Evolutionary conservation across 352 stramenopile species (phyloP).

Genomic region (Phytophthora pluvialis): DNA sequence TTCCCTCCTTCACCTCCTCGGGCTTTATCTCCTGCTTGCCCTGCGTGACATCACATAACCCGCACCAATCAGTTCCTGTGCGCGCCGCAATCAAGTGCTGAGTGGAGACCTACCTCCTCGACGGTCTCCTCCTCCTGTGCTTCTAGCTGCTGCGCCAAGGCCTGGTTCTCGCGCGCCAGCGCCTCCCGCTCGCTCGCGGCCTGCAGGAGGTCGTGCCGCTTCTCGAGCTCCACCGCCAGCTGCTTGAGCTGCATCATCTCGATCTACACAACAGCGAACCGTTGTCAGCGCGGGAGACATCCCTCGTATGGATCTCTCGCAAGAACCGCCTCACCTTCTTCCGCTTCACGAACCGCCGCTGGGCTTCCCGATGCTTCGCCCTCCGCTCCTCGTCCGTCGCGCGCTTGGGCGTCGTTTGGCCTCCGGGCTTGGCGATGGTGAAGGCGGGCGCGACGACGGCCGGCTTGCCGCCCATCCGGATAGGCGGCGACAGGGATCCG

Average conservation of each 20-base stretch:
- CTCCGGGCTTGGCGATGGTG: constrained; percentile 13
- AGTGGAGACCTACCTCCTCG: constrained; percentile 22
- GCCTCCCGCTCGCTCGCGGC: constrained; percentile 28
- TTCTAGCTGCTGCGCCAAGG: constrained; percentile 33
- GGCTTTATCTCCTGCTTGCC: constrained; percentile 15
- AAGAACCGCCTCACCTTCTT: constrained; percentile 46
- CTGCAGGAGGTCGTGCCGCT: constrained; percentile 40
- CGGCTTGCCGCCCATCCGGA: constrained; percentile 22
- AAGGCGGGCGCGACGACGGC: constrained; percentile 18
- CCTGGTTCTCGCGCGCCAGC: constrained; percentile 31
- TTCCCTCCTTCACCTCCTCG: constrained; percentile 12
- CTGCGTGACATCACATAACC: constrained; percentile 20
- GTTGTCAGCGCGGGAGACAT: not conserved
- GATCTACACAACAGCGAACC: constrained; percentile 27
- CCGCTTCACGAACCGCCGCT: constrained; percentile 56
- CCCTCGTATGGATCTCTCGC: not conserved
- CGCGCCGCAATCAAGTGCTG: constrained; percentile 3
- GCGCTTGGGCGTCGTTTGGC: constrained; percentile 21
- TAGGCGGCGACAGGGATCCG: constrained; percentile 26
- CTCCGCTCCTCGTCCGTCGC: constrained; percentile 57
- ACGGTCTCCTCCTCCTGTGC: constrained; percentile 21
- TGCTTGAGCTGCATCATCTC: constrained; percentile 46
- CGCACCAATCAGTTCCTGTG: constrained; percentile 10
- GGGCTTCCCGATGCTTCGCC: constrained; percentile 60
- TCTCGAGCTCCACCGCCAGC: constrained; percentile 41